Base-by-base conservation (phyloP, 1,284 basidiomycete species). In the Rhodotorula sp. region DNA sequence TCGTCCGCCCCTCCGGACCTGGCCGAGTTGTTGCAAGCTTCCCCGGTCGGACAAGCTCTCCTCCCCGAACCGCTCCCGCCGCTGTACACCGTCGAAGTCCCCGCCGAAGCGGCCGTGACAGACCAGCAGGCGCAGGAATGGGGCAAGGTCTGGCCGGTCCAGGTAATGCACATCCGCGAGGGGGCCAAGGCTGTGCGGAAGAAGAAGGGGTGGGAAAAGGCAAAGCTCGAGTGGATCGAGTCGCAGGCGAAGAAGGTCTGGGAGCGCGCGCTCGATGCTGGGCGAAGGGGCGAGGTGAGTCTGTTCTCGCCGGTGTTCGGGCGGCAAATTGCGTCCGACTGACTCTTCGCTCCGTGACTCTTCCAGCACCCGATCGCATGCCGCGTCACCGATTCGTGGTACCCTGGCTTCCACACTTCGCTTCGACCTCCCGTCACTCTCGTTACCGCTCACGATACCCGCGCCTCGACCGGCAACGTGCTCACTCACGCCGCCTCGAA, bases 401-500 rank as follows among this genome's bases (percentile, higher is more conserved):
- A 84, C 29, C 79, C 83, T 10, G 81, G 81, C 51, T 79, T 84
- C 79, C 82, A 47, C 63, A 58, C 67, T 39, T 68, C 68, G 46
- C 49, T 64, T 12, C 52, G 31, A 20, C 65, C 49, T 20, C 75
- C 76, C 16, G 54, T 63, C 46, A 67, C 67, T 5, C 71, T 78
- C 81, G 82, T 83, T 1, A 73, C 74, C 3, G 87, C 87, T 0
- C 80, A 84, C 76, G 94, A 97, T 80, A 90, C 88, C 6, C 87
- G 94, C 52, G 80, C 69, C 10, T 87, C 89, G 0, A 84, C 86
- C 0, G 69, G 75, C 0, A 92, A 96, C 79, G 91, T 92, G 2
- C 86, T 97, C 15, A 87, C 90, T 8, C 94, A 97, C 79, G 88
- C 93, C 7, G 85, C 87, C 21, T 85, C 93, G 71, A 92, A 92